Conservation (phyloP, 805 yeast genomes). For the Ogataea siamensis region DNA sequence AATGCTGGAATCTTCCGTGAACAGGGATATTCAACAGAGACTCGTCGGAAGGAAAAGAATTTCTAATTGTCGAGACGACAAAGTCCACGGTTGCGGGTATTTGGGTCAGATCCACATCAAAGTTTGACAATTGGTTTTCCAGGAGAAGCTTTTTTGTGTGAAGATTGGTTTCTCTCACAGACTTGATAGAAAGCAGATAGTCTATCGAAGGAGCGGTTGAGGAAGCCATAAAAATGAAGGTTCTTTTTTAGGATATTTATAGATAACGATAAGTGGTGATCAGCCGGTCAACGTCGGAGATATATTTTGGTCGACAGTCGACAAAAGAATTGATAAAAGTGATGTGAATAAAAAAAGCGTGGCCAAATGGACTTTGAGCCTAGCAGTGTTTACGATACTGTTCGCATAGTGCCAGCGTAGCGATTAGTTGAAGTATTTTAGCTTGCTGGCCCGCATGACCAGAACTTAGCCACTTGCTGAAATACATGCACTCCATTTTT, state of each 20-base stretch:
- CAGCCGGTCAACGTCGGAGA: slow-evolving; percentile 23
- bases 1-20: slow-evolving; percentile 68
- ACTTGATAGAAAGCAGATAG: slow-evolving; percentile 47
- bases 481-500: no score
- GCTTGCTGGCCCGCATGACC: no score
- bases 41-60: slow-evolving; percentile 43
- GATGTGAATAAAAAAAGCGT: background rate
- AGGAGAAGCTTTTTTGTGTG: slow-evolving; percentile 43
- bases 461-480: no score
- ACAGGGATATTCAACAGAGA: slow-evolving; percentile 50
- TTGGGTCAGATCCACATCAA: slow-evolving; percentile 44
- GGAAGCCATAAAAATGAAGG: slow-evolving; percentile 4
- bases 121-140: slow-evolving; percentile 38
- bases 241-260: background rate
- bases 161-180: slow-evolving; percentile 53
- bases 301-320: slow-evolving; percentile 9
- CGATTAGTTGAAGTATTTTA: no score
- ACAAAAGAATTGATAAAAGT: background rate
- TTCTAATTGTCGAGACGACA: slow-evolving; percentile 43
- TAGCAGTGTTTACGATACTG: no score
- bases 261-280: slow-evolving; percentile 4
- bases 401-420: no score
- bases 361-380: no score
- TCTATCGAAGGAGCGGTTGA: slow-evolving; percentile 8
- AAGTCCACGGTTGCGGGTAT: slow-evolving; percentile 44